Conservation (phyloP, 768 basidiomycete species). For the Leucogyrophana mollusca region DNA sequence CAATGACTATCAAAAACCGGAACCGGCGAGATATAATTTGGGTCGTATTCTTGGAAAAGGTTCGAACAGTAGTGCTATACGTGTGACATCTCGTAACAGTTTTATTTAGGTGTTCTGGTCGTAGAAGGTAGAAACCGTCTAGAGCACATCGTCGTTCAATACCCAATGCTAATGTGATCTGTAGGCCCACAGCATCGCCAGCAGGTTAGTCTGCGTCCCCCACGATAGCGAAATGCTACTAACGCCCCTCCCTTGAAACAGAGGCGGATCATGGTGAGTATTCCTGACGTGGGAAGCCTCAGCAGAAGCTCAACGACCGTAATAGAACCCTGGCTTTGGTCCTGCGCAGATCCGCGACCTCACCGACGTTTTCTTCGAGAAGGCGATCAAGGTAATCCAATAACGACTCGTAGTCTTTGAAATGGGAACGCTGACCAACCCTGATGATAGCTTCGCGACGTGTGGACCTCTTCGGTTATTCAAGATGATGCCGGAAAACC, state of each 20-base stretch:
- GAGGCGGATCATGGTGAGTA: not conserved
- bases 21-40: slow-evolving; percentile 34
- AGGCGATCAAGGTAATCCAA: slow-evolving; percentile 43
- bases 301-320: not conserved
- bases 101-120: slow-evolving; percentile 40
- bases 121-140: slow-evolving; percentile 27
- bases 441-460: slow-evolving; percentile 39
- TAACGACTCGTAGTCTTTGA: not conserved
- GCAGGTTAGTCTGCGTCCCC: slow-evolving; percentile 17
- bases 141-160: not conserved
- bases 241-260: not conserved
- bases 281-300: not conserved
- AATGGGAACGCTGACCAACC: not conserved
- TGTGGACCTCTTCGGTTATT: slow-evolving; percentile 33
- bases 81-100: no score
- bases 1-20: slow-evolving; percentile 53
- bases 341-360: slow-evolving; percentile 51
- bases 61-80: no score
- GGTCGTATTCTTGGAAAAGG: slow-evolving; percentile 37
- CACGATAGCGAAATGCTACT: not conserved
- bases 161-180: not conserved
- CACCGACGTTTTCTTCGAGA: slow-evolving; percentile 53
- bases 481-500: slow-evolving; percentile 14
- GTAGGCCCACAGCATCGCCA: slow-evolving; percentile 29
- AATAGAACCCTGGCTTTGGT: slow-evolving; percentile 60